Conservation (phyloP, 805 yeast genomes). For the Wickerhamiella qilinensis region DNA sequence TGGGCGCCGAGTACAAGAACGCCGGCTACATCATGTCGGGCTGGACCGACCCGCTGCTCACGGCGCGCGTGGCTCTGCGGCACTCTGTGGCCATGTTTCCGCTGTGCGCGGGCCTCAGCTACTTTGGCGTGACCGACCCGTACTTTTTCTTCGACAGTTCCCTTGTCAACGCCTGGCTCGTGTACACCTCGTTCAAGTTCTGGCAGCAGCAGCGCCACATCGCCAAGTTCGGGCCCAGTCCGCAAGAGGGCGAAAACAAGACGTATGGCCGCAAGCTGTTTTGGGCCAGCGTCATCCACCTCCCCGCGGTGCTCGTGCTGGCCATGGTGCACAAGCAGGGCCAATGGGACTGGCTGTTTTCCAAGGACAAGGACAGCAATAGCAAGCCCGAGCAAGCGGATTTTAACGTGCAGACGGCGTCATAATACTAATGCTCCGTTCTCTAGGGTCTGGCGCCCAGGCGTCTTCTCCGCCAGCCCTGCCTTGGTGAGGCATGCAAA, state of each 20-base stretch:
- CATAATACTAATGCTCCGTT: not conserved
- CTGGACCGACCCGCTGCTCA: conserved; percentile 75
- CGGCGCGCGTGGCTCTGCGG: conserved; percentile 84
- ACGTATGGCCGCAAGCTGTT: conserved; percentile 68
- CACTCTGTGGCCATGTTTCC: conserved; percentile 92
- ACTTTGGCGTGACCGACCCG: conserved; percentile 69
- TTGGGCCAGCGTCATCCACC: conserved; percentile 89
- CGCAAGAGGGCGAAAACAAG: conserved; percentile 25
- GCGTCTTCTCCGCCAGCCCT: too few species aligned
- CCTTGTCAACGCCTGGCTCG: conserved; percentile 70
- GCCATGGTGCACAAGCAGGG: conserved; percentile 95
- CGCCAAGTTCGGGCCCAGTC: conserved; percentile 16
- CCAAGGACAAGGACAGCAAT: too few species aligned
- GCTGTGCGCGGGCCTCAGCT: conserved; percentile 65
- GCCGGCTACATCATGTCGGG: conserved; percentile 99
- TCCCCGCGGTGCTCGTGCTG: conserved; percentile 74
- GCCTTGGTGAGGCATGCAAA: too few species aligned
- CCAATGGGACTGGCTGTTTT: conserved; percentile 64
- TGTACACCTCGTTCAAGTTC: conserved; percentile 61
- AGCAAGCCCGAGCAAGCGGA: not conserved
- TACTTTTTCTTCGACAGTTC: conserved; percentile 70
- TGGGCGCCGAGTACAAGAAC: conserved; percentile 69
- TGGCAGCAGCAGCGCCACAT: conserved; percentile 59
- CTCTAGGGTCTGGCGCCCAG: not conserved
- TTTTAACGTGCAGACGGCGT: not conserved